Percentiles rank a stretch among this genome's conserved stretches.
These are phyloP conservation scores for Oryza meyeriana DNA, from an alignment of 176 grass and related monocot species.

Conservation along the genomic window DNA sequence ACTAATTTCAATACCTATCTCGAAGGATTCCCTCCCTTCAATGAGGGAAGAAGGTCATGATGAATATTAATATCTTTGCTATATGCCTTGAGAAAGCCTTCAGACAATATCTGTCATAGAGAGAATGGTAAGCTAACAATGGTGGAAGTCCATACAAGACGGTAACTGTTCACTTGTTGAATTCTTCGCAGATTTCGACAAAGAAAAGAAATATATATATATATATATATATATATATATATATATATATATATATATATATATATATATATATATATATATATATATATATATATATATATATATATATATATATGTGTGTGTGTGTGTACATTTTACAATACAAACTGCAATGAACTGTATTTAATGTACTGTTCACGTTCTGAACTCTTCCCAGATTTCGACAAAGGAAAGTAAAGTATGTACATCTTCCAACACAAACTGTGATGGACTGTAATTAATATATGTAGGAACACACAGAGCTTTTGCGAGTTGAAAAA, in stretches of 20 bases:
- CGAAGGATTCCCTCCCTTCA: slow-evolving; percentile 87
- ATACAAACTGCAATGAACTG: no score
- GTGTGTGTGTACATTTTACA: no score
- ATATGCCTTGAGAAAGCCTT: slow-evolving; percentile 71
- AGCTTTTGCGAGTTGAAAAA: neutral
- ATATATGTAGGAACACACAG: no score
- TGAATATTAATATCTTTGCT: slow-evolving; percentile 97
- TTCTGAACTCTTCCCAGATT: neutral
- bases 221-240: no score
- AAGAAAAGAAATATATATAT: no score
- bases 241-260: no score
- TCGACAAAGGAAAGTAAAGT: neutral
- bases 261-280: no score
- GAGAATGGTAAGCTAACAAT: slow-evolving; percentile 1
- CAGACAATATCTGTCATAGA: slow-evolving; percentile 59
- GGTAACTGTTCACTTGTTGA: neutral
- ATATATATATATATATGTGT: no score
- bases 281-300: no score
- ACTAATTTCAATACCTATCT: slow-evolving; percentile 59
- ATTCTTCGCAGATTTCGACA: neutral
- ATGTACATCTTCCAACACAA: neutral
- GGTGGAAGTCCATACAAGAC: neutral
- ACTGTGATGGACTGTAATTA: no score
- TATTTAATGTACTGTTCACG: no score
- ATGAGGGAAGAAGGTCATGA: slow-evolving; percentile 97